Base-by-base conservation (phyloP, 2,329 filamentous ascomycete genomes). In the Tolypocladium paradoxum region DNA sequence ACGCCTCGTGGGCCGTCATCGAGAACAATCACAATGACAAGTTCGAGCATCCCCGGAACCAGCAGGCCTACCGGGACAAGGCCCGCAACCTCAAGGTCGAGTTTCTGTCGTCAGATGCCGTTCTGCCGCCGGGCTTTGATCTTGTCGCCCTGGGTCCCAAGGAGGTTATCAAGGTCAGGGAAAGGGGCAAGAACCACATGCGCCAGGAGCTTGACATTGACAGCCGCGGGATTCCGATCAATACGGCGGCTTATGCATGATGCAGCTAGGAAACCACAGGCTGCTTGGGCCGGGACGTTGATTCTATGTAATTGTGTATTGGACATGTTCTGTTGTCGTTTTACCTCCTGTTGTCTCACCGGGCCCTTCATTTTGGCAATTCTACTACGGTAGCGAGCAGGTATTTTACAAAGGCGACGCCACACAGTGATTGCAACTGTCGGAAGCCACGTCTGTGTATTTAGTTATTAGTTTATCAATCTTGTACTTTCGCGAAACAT, bases 31-130 rank as follows among this genome's bases (percentile, higher is more conserved):
- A 69, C 31, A 59, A 60, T 0, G 34, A 68, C 20, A 54, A 53
- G 2, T 79, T 79, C 52, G 67, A 76, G 45, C 57, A 65, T 18
- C 61, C 62, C 2, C 76, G 78, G 49, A 73, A 75, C 58, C 78
- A 81, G 65, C 78, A 81, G 62, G 75, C 76, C 5, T 71, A 78
- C 53, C 77, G 79, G 7, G 79, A 82, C 69, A 78, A 77, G 64
- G 79, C 79, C n/a, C 74, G 79, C 49, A 74, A 79, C 53, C 57
- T 80, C 52, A 82, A 82, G 67, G 75, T 78, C 36, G 72, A 76
- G 34, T 70, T 76, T 47, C 66, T 82, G 18, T 68, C 73, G 50
- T 62, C 65, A 2, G 76, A 81, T 59, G 55, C 54, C 2, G 37
- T 66, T 11, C 64, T 82, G 4, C 76, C 77, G 2, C 63, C 65